phyloP scores from a whole-genome alignment of 2,329 filamentous ascomycete genomes.

The Metarhizium brunneum region DNA sequence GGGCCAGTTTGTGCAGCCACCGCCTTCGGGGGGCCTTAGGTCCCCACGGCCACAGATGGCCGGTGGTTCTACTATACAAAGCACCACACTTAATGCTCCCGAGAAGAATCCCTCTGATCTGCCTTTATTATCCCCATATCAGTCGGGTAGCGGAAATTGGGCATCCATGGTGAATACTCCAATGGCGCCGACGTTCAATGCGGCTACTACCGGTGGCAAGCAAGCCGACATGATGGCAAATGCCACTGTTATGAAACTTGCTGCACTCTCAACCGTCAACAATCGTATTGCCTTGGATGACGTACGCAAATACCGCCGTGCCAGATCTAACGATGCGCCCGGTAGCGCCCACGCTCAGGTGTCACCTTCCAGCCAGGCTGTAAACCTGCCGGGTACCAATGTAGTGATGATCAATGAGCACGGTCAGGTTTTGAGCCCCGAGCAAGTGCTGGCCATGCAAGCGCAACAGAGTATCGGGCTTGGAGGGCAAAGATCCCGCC shows the following conservation, averaged over 20 bases:
- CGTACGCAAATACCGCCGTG: slow-evolving; percentile 88
- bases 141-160: slow-evolving; percentile 81
- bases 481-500: slow-evolving; percentile 68
- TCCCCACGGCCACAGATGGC: slow-evolving; percentile 68
- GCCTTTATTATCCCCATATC: slow-evolving; percentile 78
- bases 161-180: slow-evolving; percentile 98
- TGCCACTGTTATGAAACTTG: slow-evolving; percentile 97
- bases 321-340: slow-evolving; percentile 77
- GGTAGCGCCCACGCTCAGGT: slow-evolving; percentile 51
- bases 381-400: slow-evolving; percentile 60
- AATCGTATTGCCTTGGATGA: slow-evolving; percentile 96
- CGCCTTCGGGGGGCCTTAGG: slow-evolving; percentile 62
- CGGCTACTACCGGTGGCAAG: slow-evolving; percentile 40
- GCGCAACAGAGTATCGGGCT: slow-evolving; percentile 55
- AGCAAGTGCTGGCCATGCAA: slow-evolving; percentile 77
- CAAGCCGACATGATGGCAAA: slow-evolving; percentile 98
- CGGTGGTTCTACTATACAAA: slow-evolving; percentile 66
- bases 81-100: slow-evolving; percentile 63
- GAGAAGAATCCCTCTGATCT: slow-evolving; percentile 63
- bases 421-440: slow-evolving; percentile 75
- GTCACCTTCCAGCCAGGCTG: slow-evolving; percentile 54
- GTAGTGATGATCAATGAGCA: slow-evolving; percentile 93
- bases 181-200: slow-evolving; percentile 79
- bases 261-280: slow-evolving; percentile 93
- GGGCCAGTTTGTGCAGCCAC: slow-evolving; percentile 89